Base-by-base conservation (phyloP, 768 basidiomycete genomes). In the Kwoniella shandongensis region DNA sequence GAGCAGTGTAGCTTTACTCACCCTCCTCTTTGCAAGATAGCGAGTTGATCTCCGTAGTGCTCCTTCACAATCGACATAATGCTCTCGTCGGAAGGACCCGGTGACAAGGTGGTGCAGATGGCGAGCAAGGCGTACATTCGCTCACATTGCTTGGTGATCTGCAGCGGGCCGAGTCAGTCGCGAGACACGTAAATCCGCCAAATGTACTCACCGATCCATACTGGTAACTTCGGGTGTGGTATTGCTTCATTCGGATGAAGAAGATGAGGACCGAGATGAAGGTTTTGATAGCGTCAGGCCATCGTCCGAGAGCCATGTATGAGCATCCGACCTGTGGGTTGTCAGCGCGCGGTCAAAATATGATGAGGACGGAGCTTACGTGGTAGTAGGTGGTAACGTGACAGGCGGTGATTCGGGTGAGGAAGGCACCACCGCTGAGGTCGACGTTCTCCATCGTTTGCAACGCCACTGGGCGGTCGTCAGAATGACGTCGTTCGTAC, bases 101-200 rank as follows among this genome's bases (percentile, higher is more conserved):
- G 93, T 2, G 92, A 91, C 8, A 98, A 82, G 1, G 89, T 88
- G 65, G 91, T 88, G 79, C 91, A 94, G 58, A 99, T 85, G 6
- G 92, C 90, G 61, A 97, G 89, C 29, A 99, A 78, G 4, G 92
- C 92, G 69, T 97, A 94, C 93, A 98, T 99, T 44, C 96, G 81
- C 72, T 99, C 96, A 2, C 91, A 93, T 17, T 89, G 93, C 81
- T 97, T 97, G 80, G 87, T 91, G 78, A 99, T 96, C 89, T 91
- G 66, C n/a, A 12, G 3, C 36, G 2, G 47, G 17, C 17, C 42
- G 42, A 40, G 32, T 27, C 22, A 39, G 38, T 29, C 30, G 26
- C 11, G 18, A 35, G 10, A 23, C 20, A 44, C 27, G 29, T 13
- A 22, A 25, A 26, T 56, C 36, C 47, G 54, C 44, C 40, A 8